Evolutionary conservation across 2,329 filamentous ascomycete species (phyloP).

Genomic region (Thielaviopsis cerberus): DNA sequence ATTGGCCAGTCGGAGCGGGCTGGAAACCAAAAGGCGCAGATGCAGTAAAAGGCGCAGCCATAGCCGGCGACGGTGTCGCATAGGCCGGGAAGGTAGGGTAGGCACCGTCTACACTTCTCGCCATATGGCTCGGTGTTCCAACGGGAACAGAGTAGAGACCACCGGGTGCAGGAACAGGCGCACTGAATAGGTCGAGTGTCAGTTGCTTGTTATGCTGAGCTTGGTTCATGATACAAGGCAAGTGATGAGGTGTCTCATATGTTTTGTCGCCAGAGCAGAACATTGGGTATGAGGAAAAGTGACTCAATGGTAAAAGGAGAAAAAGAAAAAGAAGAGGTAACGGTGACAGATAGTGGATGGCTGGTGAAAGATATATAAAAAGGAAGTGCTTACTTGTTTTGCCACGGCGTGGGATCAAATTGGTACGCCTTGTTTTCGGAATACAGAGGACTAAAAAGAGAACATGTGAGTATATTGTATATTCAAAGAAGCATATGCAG

Average conservation of each 20-base stretch:
- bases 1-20: constrained; percentile 16
- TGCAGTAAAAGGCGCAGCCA: constrained; percentile 10
- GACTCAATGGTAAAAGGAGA: not conserved
- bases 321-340: not conserved
- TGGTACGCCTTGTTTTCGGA: constrained; percentile 5
- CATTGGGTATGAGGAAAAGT: no score
- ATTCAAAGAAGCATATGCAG: not conserved
- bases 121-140: constrained; percentile 14
- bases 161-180: not conserved
- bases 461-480: constrained; percentile 3
- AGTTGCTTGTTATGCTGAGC: not conserved
- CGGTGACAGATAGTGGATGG: not conserved
- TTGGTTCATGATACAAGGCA: not conserved
- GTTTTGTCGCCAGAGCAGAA: no score
- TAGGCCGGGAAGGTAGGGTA: constrained; percentile 24
- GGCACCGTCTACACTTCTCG: constrained; percentile 13
- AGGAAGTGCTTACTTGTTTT: constrained; percentile 9
- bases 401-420: constrained; percentile 11
- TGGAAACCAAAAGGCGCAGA: constrained; percentile 10
- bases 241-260: not conserved
- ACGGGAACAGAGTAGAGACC: constrained; percentile 11
- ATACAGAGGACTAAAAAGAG: constrained; percentile 2
- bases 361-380: not conserved
- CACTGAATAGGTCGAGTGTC: not conserved
- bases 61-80: constrained; percentile 24